Evolutionary conservation across 768 basidiomycete species (phyloP).

Genomic region (Pulveroboletus sp.): DNA sequence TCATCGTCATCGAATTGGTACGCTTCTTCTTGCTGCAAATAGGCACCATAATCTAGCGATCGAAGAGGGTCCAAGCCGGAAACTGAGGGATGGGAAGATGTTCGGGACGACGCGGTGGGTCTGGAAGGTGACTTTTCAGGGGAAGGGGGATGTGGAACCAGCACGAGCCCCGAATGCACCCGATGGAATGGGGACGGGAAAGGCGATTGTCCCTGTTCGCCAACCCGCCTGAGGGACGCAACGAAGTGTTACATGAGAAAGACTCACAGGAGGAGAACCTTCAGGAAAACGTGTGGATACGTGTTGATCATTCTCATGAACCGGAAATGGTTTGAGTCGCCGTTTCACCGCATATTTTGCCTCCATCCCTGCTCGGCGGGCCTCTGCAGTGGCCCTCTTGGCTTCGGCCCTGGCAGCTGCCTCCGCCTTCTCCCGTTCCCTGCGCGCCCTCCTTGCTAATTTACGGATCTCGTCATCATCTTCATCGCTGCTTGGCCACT

Average conservation of each 20-base stretch:
- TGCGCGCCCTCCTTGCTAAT: constrained; percentile 34
- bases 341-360: constrained; percentile 16
- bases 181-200: constrained; percentile 4
- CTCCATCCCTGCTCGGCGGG: constrained; percentile 10
- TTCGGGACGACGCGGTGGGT: neutral
- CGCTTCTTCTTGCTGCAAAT: constrained; percentile 15
- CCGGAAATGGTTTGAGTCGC: constrained; percentile 26
- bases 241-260: neutral
- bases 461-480: constrained; percentile 34
- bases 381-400: constrained; percentile 14
- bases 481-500: constrained; percentile 40
- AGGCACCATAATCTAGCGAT: constrained; percentile 14
- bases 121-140: constrained; percentile 1
- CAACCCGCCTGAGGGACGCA: neutral
- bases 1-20: constrained; percentile 11
- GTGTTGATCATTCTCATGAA: constrained; percentile 3
- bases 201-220: constrained; percentile 7
- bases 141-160: constrained; percentile 6
- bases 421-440: constrained; percentile 25
- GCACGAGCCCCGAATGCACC: constrained; percentile 11
- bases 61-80: neutral
- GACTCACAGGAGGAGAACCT: constrained; percentile 13
- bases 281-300: neutral
- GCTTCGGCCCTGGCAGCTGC: constrained; percentile 16
- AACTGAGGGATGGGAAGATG: constrained; percentile 9